These are phyloP conservation scores for Akanthomyces muscarius DNA, from an alignment of 2,329 filamentous ascomycete genomes.

Conservation along the genomic window DNA sequence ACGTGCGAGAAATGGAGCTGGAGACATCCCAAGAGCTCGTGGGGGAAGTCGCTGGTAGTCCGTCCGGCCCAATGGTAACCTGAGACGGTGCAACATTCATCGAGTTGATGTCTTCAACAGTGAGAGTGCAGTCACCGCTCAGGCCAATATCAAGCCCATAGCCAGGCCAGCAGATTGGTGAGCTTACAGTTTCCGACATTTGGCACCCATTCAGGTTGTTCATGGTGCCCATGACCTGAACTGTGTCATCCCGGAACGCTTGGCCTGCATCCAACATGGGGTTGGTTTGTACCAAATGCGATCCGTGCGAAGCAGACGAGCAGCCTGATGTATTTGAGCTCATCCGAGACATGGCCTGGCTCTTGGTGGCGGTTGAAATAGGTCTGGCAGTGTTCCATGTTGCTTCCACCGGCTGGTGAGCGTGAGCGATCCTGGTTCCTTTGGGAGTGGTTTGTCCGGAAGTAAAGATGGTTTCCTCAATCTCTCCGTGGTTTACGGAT, in stretches of 20 bases:
- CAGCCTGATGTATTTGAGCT: slow-evolving; percentile 37
- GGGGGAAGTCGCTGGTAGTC: slow-evolving; percentile 47
- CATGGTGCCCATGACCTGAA: slow-evolving; percentile 34
- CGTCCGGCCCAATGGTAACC: slow-evolving; percentile 51
- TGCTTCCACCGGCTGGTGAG: slow-evolving; percentile 41
- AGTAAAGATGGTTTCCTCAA: slow-evolving; percentile 52
- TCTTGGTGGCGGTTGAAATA: slow-evolving; percentile 29
- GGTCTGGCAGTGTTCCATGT: slow-evolving; percentile 44
- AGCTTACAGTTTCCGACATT: slow-evolving; percentile 29
- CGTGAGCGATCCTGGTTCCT: slow-evolving; percentile 43
- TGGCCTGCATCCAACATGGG: slow-evolving; percentile 46
- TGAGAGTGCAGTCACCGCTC: slow-evolving; percentile 40
- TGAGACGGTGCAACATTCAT: slow-evolving; percentile 55
- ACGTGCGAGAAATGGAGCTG: slow-evolving; percentile 49
- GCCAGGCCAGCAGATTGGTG: slow-evolving; percentile 49
- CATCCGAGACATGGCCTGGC: slow-evolving; percentile 38
- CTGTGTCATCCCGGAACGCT: slow-evolving; percentile 38
- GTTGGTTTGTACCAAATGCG: slow-evolving; percentile 49
- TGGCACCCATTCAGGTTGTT: slow-evolving; percentile 22
- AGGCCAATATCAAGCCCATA: slow-evolving; percentile 44
- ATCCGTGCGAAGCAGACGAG: slow-evolving; percentile 48
- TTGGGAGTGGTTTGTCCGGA: slow-evolving; percentile 53
- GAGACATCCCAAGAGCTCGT: slow-evolving; percentile 51
- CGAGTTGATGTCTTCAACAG: slow-evolving; percentile 38
- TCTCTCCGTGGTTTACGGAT: slow-evolving; percentile 47